A percentile compares a stretch with the other conserved stretches of the same genome.
Evolutionary conservation across 2,329 filamentous ascomycete species (phyloP).

Genomic region (Endoconidiophora laricicola): DNA sequence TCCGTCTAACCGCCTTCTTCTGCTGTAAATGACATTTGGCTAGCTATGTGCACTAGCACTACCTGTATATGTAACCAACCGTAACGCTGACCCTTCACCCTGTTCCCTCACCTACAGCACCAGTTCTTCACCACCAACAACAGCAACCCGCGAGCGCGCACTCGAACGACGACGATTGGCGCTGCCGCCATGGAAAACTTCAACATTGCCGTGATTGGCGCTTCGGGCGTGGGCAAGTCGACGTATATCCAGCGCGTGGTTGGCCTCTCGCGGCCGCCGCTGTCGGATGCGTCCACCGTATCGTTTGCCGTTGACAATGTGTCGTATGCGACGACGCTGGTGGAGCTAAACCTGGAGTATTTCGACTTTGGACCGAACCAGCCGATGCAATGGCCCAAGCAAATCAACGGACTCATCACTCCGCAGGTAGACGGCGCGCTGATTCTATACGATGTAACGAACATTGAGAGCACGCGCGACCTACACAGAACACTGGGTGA

Average conservation of each 20-base stretch:
- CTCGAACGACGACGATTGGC: neutral
- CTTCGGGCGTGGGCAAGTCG: constrained; percentile 50
- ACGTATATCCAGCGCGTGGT: constrained; percentile 49
- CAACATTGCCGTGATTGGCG: constrained; percentile 51
- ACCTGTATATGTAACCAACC: neutral
- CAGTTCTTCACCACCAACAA: too few relatives aligned
- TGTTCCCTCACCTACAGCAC: too few relatives aligned
- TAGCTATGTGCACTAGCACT: too few relatives aligned
- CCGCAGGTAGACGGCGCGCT: constrained; percentile 70
- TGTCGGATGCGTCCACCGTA: constrained; percentile 36
- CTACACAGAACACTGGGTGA: constrained; percentile 65
- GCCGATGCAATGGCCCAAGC: constrained; percentile 49
- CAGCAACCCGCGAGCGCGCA: too few relatives aligned
- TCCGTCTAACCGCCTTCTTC: neutral
- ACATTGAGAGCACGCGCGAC: constrained; percentile 55
- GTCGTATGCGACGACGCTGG: constrained; percentile 40
- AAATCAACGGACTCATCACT: constrained; percentile 51
- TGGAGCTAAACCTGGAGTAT: constrained; percentile 49
- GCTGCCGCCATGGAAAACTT: constrained; percentile 34
- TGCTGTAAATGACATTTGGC: neutral
- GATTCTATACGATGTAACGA: constrained; percentile 75
- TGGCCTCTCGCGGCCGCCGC: constrained; percentile 35
- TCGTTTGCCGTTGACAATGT: constrained; percentile 42
- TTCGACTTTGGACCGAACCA: constrained; percentile 41
- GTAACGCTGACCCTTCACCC: neutral